Percentiles rank a stretch among this genome's conserved stretches.
Conservation (phyloP, 1,284 basidiomycete species). For the Cronartium ribicola region DNA sequence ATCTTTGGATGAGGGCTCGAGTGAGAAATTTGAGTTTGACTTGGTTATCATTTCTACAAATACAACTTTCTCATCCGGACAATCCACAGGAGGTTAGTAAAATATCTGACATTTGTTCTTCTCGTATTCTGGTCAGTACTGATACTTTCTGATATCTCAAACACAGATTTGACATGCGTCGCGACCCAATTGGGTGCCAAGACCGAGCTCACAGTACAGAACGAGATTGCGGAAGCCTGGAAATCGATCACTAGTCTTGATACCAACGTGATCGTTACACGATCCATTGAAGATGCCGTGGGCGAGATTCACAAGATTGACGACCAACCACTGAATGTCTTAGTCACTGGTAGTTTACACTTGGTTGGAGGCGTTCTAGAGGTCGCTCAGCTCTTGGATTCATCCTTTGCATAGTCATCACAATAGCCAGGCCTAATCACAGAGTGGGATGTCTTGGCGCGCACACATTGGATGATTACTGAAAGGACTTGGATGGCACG, state of each 20-base stretch:
- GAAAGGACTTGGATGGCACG: too few relatives aligned
- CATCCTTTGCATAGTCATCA: background rate
- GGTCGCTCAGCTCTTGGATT: background rate
- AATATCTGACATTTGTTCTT: too few relatives aligned
- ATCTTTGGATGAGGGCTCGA: conserved; percentile 50
- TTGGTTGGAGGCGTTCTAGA: conserved; percentile 84
- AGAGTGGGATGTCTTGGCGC: too few relatives aligned
- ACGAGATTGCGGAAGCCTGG: conserved; percentile 73
- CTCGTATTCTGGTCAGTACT: background rate
- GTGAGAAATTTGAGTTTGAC: conserved; percentile 56
- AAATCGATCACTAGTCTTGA: conserved; percentile 59
- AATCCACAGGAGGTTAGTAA: conserved; percentile 54
- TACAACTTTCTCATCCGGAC: conserved; percentile 82
- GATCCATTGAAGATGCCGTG: conserved; percentile 84
- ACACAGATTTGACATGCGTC: conserved; percentile 21
- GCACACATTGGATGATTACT: too few relatives aligned
- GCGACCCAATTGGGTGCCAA: conserved; percentile 65
- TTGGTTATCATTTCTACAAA: conserved; percentile 92
- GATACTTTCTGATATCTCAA: background rate
- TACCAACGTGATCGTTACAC: conserved; percentile 68
- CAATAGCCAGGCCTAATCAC: too few relatives aligned
- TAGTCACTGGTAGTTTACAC: conserved; percentile 89
- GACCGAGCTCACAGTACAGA: conserved; percentile 67
- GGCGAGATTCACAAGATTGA: conserved; percentile 46
- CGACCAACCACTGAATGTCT: conserved; percentile 57